phyloP scores from a whole-genome alignment of 306 rosid species.

The Vachellia pachyceras region DNA sequence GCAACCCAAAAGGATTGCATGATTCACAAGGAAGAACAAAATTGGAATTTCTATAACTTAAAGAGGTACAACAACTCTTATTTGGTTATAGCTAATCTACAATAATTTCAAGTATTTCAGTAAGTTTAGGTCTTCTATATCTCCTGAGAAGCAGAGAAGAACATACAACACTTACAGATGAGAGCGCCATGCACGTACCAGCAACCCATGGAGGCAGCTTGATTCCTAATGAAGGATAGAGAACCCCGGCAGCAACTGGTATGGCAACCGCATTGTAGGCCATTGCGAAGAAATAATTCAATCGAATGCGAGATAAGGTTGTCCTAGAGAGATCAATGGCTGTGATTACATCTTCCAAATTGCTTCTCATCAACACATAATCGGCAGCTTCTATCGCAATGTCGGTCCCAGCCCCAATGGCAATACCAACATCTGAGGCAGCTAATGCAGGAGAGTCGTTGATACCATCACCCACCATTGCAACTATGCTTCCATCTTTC shows the following conservation, averaged over 20 bases:
- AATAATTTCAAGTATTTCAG: slow-evolving; percentile 78
- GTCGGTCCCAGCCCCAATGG: slow-evolving; percentile 94
- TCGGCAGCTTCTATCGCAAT: slow-evolving; percentile 93
- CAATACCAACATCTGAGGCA: slow-evolving; percentile 86
- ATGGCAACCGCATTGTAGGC: slow-evolving; percentile 87
- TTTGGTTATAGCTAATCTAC: slow-evolving; percentile 59
- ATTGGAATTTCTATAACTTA: slow-evolving; percentile 46
- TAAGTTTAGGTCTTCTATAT: slow-evolving; percentile 82
- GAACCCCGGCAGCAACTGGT: slow-evolving; percentile 81
- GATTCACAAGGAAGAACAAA: slow-evolving; percentile 44
- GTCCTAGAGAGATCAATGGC: slow-evolving; percentile 88
- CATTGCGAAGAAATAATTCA: slow-evolving; percentile 86
- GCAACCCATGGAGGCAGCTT: slow-evolving; percentile 89
- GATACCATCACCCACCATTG: slow-evolving; percentile 97
- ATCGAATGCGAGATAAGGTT: slow-evolving; percentile 72
- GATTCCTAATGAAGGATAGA: slow-evolving; percentile 71
- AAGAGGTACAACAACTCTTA: slow-evolving; percentile 7
- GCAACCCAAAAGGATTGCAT: slow-evolving; percentile 20
- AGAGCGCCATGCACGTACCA: slow-evolving; percentile 92
- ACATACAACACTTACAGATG: slow-evolving; percentile 87
- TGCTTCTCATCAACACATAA: slow-evolving; percentile 86
- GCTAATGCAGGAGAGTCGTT: slow-evolving; percentile 93
- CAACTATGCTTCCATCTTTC: slow-evolving; percentile 73
- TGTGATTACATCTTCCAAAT: slow-evolving; percentile 87
- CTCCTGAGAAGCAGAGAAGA: slow-evolving; percentile 79